These are phyloP conservation scores for Jimgerdemannia flammicorona DNA, from an alignment of 192 early-diverging fungal species.

Conservation along the genomic window DNA sequence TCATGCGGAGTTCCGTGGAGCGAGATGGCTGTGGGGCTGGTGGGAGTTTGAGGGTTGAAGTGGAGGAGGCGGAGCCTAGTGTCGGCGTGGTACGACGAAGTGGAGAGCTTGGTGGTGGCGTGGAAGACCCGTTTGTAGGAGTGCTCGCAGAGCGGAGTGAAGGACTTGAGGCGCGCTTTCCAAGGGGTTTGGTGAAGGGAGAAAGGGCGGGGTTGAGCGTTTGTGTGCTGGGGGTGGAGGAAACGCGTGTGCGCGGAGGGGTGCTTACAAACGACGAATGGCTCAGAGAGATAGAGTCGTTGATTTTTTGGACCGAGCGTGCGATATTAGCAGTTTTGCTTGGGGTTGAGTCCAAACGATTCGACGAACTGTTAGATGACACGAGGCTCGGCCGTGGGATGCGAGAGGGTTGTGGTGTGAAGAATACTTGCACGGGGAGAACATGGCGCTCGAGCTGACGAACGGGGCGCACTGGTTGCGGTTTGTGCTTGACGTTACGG, in stretches of 20 bases:
- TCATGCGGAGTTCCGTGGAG: not conserved
- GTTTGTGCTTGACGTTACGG: not conserved
- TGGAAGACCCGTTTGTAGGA: not conserved
- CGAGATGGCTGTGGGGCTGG: no score
- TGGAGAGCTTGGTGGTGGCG: not conserved
- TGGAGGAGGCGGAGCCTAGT: no score
- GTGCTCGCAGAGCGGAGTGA: not conserved
- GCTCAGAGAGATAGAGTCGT: not conserved
- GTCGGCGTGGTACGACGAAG: not conserved
- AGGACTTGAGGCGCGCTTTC: not conserved
- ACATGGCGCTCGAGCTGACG: not conserved
- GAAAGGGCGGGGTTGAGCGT: not conserved
- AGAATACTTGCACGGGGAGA: not conserved
- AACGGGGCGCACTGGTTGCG: not conserved
- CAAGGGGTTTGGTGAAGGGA: not conserved
- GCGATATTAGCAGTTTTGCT: not conserved
- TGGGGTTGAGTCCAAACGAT: not conserved
- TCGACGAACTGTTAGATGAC: not conserved
- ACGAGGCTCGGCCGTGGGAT: not conserved
- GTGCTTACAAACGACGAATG: not conserved
- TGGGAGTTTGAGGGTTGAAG: no score
- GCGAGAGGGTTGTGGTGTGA: not conserved
- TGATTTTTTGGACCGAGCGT: not conserved
- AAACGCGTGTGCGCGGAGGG: not conserved
- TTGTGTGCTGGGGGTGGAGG: not conserved